phyloP scores from a whole-genome alignment of 306 rosid species.

The Rosa lucieae region DNA sequence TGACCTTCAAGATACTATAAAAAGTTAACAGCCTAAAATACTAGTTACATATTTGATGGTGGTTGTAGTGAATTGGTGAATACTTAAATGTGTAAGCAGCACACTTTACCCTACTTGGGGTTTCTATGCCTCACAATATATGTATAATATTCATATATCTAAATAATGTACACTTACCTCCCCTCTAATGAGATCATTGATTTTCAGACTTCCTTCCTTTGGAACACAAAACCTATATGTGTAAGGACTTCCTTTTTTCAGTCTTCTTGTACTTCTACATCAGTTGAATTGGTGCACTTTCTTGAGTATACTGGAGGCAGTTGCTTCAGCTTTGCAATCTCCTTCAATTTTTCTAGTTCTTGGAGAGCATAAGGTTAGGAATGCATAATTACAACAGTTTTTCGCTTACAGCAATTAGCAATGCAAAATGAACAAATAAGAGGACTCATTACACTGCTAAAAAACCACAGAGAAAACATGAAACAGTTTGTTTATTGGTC shows the following conservation, averaged over 20 bases:
- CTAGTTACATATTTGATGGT: too few species aligned
- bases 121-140: not conserved
- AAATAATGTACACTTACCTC: slow-evolving; percentile 48
- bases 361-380: slow-evolving; percentile 25
- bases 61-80: slow-evolving; percentile 4
- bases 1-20: too few species aligned
- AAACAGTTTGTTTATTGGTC: not conserved
- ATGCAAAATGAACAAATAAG: not conserved
- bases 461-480: not conserved
- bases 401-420: not conserved
- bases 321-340: slow-evolving; percentile 65
- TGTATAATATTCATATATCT: not conserved
- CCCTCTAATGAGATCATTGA: slow-evolving; percentile 85
- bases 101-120: not conserved
- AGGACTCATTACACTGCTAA: not conserved
- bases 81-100: not conserved
- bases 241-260: slow-evolving; percentile 67
- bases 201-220: slow-evolving; percentile 74
- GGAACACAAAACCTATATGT: slow-evolving; percentile 87
- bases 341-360: slow-evolving; percentile 96
- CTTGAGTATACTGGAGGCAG: slow-evolving; percentile 90
- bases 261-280: slow-evolving; percentile 71
- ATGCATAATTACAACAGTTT: not conserved
- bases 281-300: slow-evolving; percentile 72
- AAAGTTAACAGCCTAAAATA: too few species aligned